Evolutionary conservation across 345 rosid species (phyloP).

Genomic region (Gossypioides kirkii): DNA sequence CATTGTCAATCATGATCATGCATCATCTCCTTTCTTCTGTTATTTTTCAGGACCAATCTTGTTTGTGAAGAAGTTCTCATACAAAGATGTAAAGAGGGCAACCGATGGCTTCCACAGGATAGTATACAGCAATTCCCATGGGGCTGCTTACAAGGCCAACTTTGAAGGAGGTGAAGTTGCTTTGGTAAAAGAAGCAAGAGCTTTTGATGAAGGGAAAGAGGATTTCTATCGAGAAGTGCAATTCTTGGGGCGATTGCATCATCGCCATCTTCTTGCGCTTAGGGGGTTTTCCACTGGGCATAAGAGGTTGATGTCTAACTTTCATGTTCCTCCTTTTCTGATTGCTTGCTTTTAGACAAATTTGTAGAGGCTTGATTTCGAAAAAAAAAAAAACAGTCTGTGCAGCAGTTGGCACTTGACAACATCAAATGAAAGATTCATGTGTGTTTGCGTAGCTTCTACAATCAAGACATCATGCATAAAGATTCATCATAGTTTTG

Average conservation of each 20-base stretch:
- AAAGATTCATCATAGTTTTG: neutral
- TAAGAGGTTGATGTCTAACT: slow-evolving; percentile 43
- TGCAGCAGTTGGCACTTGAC: neutral
- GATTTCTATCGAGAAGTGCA: slow-evolving; percentile 64
- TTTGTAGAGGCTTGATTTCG: no score
- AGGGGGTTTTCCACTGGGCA: slow-evolving; percentile 66
- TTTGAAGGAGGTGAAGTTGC: slow-evolving; percentile 59
- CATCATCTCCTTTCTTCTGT: neutral
- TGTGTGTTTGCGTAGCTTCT: neutral
- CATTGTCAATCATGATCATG: neutral
- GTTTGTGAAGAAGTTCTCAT: slow-evolving; percentile 50
- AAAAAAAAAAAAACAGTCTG: no score
- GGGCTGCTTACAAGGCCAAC: slow-evolving; percentile 69
- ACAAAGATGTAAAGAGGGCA: slow-evolving; percentile 70
- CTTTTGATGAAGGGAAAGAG: slow-evolving; percentile 42
- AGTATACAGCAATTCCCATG: slow-evolving; percentile 52
- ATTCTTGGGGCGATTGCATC: slow-evolving; percentile 73
- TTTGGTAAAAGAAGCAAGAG: slow-evolving; percentile 68
- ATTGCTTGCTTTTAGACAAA: neutral
- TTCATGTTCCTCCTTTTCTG: neutral
- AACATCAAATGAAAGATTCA: neutral
- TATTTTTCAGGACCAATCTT: slow-evolving; percentile 45
- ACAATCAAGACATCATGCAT: neutral
- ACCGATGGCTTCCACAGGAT: slow-evolving; percentile 65
- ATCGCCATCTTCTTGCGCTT: slow-evolving; percentile 89